Base-by-base conservation (phyloP, 306 rosid species). In the Lathyrus sativus region DNA sequence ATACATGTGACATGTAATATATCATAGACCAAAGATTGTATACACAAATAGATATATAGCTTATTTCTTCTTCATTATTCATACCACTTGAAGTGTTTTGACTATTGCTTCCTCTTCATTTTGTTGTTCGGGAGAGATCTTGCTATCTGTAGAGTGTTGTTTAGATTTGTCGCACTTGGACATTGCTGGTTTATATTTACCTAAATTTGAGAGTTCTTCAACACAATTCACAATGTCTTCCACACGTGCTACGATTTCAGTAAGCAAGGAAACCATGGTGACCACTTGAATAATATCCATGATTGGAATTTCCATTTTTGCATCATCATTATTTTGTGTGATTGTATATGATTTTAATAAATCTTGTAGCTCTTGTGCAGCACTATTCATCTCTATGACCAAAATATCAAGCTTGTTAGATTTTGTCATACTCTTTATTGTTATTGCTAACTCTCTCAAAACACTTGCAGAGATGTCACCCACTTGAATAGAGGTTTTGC, bases 271-370 rank as follows among this genome's bases (percentile, higher is more conserved):
- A 48, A 81, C 72, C 33, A 80, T 62, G n/a, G 97, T 88, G 3
- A 79, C 86, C 37, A 86, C 84, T 67, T 87, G 95, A 71, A 93
- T 58, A 9, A 85, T 54, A 37, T 85, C 87, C 83, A 82, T 76
- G 3, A 90, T 76, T 73, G 78, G 45, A 22, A 78, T 42, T 43
- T 59, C 78, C 7, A 14, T 4, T 28, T 49, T 71, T 58, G 74
- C 22, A 7, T 39, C 63, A 3, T 13, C 3, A 11, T 50, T 28
- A 1, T 11, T 62, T 26, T 60, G 18, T 68, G 71, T 14, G 55
- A 65, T 8, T 62, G 92, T 86, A 74, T 81, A 74, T 17, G 85
- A 86, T 6, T 79, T 85, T 15, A 93, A 62, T 48, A 78, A 75
- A 28, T 69, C 44, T 55, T 73, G 76, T 3, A 93, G 87, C 38